phyloP scores from a whole-genome alignment of 108 stramenopile species.

The Skeletonema marinoi region DNA sequence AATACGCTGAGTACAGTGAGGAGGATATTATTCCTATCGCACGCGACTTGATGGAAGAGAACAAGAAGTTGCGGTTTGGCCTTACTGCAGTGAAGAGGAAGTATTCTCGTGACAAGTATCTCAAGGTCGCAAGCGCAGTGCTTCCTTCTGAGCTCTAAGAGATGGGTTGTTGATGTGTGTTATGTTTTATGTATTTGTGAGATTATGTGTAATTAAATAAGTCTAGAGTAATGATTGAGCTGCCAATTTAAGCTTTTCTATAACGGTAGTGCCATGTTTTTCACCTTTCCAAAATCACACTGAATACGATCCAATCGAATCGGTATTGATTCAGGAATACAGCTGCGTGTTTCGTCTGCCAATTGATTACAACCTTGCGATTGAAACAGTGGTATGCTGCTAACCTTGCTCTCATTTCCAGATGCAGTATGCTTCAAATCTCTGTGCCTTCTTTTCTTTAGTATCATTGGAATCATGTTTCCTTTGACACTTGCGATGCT shows the following conservation, averaged over 20 bases:
- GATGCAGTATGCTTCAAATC: neutral
- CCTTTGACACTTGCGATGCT: slow-evolving; percentile 46
- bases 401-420: neutral
- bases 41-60: slow-evolving; percentile 43
- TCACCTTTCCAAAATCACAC: slow-evolving; percentile 37
- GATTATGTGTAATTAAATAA: neutral
- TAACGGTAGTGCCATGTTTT: slow-evolving; percentile 6
- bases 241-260: neutral
- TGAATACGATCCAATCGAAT: slow-evolving; percentile 17
- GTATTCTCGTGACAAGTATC: slow-evolving; percentile 46
- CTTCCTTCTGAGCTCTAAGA: slow-evolving; percentile 31
- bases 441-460: neutral
- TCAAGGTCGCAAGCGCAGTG: slow-evolving; percentile 45
- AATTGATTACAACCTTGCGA: neutral
- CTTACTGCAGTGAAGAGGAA: slow-evolving; percentile 64
- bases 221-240: neutral
- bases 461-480: slow-evolving; percentile 25
- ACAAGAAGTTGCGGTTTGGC: slow-evolving; percentile 13
- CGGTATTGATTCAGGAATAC: slow-evolving; percentile 28
- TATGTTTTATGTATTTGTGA: neutral
- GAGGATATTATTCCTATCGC: slow-evolving; percentile 76
- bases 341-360: neutral
- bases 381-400: slow-evolving; percentile 18
- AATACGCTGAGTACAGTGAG: slow-evolving; percentile 80
- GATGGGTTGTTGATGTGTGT: neutral